Conservation (phyloP, 2,329 filamentous ascomycete genomes). For the Fusarium poae region DNA sequence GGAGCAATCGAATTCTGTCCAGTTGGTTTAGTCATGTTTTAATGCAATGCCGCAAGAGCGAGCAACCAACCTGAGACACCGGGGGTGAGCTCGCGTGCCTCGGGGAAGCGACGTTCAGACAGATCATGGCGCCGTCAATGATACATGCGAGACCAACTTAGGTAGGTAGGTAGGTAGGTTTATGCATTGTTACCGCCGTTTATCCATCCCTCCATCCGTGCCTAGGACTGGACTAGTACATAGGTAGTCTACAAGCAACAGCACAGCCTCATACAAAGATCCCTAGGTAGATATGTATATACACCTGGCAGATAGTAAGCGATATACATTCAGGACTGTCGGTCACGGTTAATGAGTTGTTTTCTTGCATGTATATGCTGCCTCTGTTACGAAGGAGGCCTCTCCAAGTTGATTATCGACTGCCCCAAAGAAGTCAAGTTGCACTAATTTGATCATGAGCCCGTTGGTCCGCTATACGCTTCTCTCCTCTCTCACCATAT, state of each 20-base stretch:
- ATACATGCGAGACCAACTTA: neutral
- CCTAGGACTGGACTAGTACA: too few relatives aligned
- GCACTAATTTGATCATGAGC: slow-evolving; percentile 24
- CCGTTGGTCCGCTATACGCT: slow-evolving; percentile 13
- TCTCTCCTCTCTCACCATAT: slow-evolving; percentile 1
- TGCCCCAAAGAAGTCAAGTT: slow-evolving; percentile 36
- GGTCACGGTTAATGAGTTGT: slow-evolving; percentile 30
- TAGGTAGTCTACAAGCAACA: slow-evolving; percentile 13
- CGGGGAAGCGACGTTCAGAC: neutral
- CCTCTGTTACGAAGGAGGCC: slow-evolving; percentile 28
- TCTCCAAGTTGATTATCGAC: slow-evolving; percentile 24
- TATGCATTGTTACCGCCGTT: slow-evolving; percentile 34
- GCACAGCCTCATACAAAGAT: slow-evolving; percentile 40
- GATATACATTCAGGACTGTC: neutral
- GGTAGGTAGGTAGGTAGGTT: too few relatives aligned
- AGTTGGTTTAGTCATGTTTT: neutral
- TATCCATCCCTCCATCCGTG: slow-evolving; percentile 27
- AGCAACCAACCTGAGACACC: neutral
- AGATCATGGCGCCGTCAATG: slow-evolving; percentile 27
- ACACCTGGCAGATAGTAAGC: slow-evolving; percentile 2
- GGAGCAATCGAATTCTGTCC: neutral
- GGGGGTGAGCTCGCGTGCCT: slow-evolving; percentile 32
- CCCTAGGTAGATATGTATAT: slow-evolving; percentile 11
- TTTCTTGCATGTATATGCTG: slow-evolving; percentile 19
- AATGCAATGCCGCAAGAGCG: neutral